Evolutionary conservation across 306 rosid genomes (phyloP).

Genomic region (Leucaena leucocephala): DNA sequence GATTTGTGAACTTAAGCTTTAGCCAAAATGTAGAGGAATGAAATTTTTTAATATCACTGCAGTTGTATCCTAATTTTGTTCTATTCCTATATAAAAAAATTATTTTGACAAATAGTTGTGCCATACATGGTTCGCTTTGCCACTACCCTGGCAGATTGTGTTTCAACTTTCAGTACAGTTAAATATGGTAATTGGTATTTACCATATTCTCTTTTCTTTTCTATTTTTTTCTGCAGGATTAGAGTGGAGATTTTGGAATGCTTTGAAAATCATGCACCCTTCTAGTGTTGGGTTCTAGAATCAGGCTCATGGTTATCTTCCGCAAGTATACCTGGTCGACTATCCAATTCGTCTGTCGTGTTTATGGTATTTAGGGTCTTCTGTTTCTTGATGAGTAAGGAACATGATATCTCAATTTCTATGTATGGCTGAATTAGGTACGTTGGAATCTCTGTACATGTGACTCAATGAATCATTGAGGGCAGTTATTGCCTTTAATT

Average conservation of each 20-base stretch:
- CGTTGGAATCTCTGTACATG: background rate
- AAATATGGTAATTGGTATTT: constrained; percentile 14
- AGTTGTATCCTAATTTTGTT: background rate
- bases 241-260: constrained; percentile 26
- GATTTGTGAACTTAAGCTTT: too few species aligned
- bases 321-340: background rate
- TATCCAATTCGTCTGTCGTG: background rate
- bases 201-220: background rate
- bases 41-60: background rate
- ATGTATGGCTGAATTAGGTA: constrained; percentile 19
- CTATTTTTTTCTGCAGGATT: constrained; percentile 33
- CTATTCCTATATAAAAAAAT: background rate
- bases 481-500: constrained; percentile 16
- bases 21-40: background rate
- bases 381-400: constrained; percentile 9
- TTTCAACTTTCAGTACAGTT: background rate
- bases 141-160: background rate
- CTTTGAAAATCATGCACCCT: constrained; percentile 8
- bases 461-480: constrained; percentile 2
- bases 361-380: background rate
- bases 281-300: constrained; percentile 19
- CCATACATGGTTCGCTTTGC: background rate
- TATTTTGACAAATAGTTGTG: background rate
- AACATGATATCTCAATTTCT: constrained; percentile 5
- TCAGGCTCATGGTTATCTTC: constrained; percentile 19